Evolutionary conservation across 2,329 filamentous ascomycete genomes (phyloP).

Genomic region (Colletotrichum sidae): DNA sequence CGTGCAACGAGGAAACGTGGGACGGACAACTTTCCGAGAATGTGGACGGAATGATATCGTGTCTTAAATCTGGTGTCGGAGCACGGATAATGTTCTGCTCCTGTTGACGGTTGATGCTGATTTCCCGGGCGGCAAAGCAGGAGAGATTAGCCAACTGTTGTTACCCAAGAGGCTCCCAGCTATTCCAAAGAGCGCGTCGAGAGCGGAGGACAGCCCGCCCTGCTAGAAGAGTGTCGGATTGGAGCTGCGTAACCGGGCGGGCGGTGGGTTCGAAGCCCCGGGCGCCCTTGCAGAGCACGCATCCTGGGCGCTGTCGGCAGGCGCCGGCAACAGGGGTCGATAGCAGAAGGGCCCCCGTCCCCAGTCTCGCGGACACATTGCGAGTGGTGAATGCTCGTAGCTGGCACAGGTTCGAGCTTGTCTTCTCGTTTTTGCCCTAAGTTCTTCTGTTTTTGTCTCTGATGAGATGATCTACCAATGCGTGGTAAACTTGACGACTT

Average conservation of each 20-base stretch:
- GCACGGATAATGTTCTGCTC: not conserved
- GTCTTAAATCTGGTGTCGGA: not conserved
- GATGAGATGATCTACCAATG: too few relatives aligned
- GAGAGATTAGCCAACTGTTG: constrained; percentile 1
- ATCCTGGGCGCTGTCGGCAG: constrained; percentile 17
- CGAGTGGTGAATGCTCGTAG: constrained; percentile 1
- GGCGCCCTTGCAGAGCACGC: constrained; percentile 2
- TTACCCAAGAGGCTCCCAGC: constrained; percentile 9
- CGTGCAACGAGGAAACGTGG: constrained; percentile 29
- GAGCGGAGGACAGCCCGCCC: constrained; percentile 11
- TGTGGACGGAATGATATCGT: constrained; percentile 1
- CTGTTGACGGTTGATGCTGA: not conserved
- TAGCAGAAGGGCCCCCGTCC: constrained; percentile 13
- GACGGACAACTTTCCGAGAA: constrained; percentile 19
- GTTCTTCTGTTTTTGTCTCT: too few relatives aligned
- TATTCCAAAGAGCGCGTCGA: constrained; percentile 9
- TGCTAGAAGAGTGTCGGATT: not conserved
- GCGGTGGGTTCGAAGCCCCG: not conserved
- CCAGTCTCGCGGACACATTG: constrained; percentile 11
- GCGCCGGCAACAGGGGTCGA: constrained; percentile 14
- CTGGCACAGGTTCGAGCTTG: not conserved
- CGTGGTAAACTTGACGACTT: too few relatives aligned
- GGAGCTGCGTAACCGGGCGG: not conserved
- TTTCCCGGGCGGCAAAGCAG: not conserved
- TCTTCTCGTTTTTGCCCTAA: not conserved